Conservation (phyloP, 306 rosid genomes). For the Lotus japonicus region DNA sequence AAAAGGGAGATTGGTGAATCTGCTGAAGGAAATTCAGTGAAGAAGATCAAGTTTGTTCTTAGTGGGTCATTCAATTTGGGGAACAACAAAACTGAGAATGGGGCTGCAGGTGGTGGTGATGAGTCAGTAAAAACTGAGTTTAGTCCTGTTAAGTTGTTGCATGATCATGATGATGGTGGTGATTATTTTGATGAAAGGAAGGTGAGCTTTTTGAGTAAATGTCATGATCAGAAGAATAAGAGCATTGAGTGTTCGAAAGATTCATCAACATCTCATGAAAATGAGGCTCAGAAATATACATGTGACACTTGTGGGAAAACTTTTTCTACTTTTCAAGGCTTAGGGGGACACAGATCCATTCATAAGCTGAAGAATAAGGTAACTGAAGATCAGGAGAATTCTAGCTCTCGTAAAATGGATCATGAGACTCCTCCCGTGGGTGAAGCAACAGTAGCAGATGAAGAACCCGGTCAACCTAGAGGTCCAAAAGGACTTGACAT, state of each 20-base stretch:
- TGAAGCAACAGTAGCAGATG: background rate
- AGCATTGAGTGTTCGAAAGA: background rate
- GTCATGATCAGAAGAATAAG: background rate
- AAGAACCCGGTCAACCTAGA: background rate
- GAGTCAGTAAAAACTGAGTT: no score
- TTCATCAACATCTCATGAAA: no score
- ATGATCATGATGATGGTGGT: no score
- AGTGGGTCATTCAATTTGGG: no score
- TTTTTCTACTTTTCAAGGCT: slow-evolving; percentile 20
- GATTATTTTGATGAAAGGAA: no score
- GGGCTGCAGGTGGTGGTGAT: no score
- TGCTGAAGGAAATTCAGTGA: background rate
- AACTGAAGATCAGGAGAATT: background rate
- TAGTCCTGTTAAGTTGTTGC: no score
- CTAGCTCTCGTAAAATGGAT: background rate
- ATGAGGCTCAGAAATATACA: background rate
- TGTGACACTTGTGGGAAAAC: slow-evolving; percentile 12
- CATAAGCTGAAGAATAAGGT: slow-evolving; percentile 6
- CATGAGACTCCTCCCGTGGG: background rate
- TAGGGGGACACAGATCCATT: slow-evolving; percentile 38
- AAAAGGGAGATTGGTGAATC: background rate
- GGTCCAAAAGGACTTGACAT: background rate
- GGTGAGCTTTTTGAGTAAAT: no score
- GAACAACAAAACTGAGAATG: no score
- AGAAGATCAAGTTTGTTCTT: background rate